Conservation (phyloP, 371 early-diverging fungal genomes). For the Funneliformis caledonium region DNA sequence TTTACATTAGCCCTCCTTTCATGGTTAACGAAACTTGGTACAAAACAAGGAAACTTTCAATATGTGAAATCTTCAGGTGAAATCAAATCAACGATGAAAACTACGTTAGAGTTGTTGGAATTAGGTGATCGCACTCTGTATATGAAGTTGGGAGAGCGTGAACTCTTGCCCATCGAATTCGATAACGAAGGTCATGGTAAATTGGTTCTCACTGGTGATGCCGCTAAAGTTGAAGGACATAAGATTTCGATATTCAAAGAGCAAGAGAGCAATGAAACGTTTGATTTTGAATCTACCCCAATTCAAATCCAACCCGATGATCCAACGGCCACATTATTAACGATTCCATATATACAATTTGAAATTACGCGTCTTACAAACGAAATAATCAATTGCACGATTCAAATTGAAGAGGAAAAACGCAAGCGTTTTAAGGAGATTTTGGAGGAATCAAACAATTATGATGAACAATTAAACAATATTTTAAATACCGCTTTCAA, state of each 20-base stretch:
- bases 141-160: conserved; percentile 25
- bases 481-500: conserved; percentile 28
- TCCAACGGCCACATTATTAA: background rate
- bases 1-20: conserved; percentile 26
- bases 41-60: conserved; percentile 39
- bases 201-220: conserved; percentile 1
- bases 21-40: conserved; percentile 36
- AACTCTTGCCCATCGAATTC: conserved; percentile 41
- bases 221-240: background rate
- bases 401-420: background rate
- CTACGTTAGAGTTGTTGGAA: conserved; percentile 43
- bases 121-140: conserved; percentile 35
- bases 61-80: conserved; percentile 45
- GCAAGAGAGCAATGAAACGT: background rate
- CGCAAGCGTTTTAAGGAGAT: conserved; percentile 19
- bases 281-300: background rate
- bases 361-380: conserved; percentile 32
- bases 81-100: conserved; percentile 45
- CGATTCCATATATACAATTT: conserved; percentile 27
- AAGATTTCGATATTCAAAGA: conserved; percentile 30
- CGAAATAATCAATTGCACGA: conserved; percentile 24
- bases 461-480: conserved; percentile 34
- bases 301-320: conserved; percentile 5
- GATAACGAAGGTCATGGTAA: conserved; percentile 15
- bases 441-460: background rate